These are phyloP conservation scores for Dioscorea dumetorum DNA, from an alignment of 106 monocot species.

Conservation along the genomic window DNA sequence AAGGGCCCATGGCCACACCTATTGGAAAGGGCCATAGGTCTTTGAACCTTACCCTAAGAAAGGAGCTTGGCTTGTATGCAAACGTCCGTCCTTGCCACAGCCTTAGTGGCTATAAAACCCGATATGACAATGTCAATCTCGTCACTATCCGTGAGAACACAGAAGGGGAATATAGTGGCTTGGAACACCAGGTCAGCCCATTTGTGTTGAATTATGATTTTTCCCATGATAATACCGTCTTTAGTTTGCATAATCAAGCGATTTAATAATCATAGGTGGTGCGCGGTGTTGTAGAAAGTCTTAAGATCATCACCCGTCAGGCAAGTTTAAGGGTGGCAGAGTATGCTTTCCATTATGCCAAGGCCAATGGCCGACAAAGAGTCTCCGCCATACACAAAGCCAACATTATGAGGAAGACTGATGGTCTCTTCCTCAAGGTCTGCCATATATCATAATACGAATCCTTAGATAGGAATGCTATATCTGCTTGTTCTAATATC, in stretches of 20 bases:
- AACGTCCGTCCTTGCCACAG: conserved; percentile 90
- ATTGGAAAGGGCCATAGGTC: conserved; percentile 97
- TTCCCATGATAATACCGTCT: background rate
- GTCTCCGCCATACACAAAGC: conserved; percentile 99
- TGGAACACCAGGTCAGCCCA: conserved; percentile 78
- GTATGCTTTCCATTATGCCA: conserved; percentile 95
- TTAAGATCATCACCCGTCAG: conserved; percentile 91
- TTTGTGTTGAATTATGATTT: background rate
- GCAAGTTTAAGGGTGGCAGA: conserved; percentile 95
- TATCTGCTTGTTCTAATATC: background rate
- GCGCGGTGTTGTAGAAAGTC: conserved; percentile 92
- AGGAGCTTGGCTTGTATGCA: conserved; percentile 84
- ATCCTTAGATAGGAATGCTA: background rate
- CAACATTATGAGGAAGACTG: conserved; percentile 96
- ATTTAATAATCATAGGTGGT: conserved; percentile 51
- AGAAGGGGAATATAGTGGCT: conserved; percentile 95
- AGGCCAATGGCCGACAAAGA: conserved; percentile 68
- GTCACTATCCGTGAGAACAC: conserved; percentile 94
- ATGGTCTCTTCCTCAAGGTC: conserved; percentile 95
- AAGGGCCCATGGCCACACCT: conserved; percentile 97
- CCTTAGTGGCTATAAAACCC: conserved; percentile 80
- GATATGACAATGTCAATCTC: conserved; percentile 82
- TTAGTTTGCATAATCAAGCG: background rate
- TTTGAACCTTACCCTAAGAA: conserved; percentile 80
- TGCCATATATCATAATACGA: background rate